phyloP scores from a whole-genome alignment of 192 early-diverging fungal genomes.

The Geranomyces variabilis region DNA sequence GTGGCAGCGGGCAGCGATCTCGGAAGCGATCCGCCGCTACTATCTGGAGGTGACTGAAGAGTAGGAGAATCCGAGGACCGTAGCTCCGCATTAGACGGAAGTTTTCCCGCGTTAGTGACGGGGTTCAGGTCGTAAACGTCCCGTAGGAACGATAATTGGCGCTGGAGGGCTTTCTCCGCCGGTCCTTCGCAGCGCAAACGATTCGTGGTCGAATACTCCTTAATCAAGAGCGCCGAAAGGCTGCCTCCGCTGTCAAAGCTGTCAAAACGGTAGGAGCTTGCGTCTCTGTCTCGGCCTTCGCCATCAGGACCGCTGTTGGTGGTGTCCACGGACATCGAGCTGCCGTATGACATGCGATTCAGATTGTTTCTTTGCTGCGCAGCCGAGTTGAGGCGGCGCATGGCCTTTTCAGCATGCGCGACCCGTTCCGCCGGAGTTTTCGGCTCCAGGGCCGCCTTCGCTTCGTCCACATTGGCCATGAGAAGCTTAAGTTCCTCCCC shows the following conservation, averaged over 20 bases:
- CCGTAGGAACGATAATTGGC: slow-evolving; percentile 55
- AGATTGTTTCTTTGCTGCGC: background rate
- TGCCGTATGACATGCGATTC: slow-evolving; percentile 15
- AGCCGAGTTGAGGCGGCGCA: slow-evolving; percentile 2
- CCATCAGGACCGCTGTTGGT: background rate
- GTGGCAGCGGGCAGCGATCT: background rate
- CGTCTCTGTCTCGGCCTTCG: background rate
- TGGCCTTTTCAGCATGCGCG: slow-evolving; percentile 23
- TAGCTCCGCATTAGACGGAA: slow-evolving; percentile 25
- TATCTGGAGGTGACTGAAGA: background rate
- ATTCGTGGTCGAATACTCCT: slow-evolving; percentile 24
- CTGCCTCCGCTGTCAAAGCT: slow-evolving; percentile 23
- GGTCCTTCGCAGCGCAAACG: slow-evolving; percentile 28
- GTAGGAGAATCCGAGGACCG: background rate
- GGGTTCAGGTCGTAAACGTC: slow-evolving; percentile 66
- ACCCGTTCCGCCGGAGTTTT: slow-evolving; percentile 10
- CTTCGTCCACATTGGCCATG: slow-evolving; percentile 9
- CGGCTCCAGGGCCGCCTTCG: background rate
- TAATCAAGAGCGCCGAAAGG: slow-evolving; percentile 24
- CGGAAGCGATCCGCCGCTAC: background rate
- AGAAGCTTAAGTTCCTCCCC: slow-evolving; percentile 1
- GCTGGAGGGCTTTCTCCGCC: slow-evolving; percentile 37
- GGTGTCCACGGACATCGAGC: slow-evolving; percentile 2
- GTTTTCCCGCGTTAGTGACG: slow-evolving; percentile 15
- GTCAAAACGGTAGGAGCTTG: background rate